Percentiles rank a stretch among this genome's conserved stretches.
Conservation (phyloP, 352 stramenopile species). For the Globisporangium solare region DNA sequence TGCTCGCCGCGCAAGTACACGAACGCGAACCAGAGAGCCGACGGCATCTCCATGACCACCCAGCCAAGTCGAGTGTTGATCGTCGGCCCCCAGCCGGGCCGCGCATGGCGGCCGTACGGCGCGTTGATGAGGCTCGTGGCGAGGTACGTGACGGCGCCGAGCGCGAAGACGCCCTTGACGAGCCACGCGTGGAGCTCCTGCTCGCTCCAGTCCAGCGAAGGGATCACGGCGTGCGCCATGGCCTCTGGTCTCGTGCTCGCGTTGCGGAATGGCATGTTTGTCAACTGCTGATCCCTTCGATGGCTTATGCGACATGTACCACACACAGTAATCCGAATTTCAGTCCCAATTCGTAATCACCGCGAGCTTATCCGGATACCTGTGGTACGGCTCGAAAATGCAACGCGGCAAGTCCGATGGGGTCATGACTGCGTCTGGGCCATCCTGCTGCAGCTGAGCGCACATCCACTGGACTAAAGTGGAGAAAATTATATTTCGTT, state of each 20-base stretch:
- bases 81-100: conserved; percentile 50
- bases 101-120: conserved; percentile 55
- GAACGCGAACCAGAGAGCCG: conserved; percentile 51
- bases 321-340: neutral
- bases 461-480: no score
- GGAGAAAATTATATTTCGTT: no score
- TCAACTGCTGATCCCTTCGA: neutral
- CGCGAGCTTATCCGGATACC: no score
- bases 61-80: conserved; percentile 55
- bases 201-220: conserved; percentile 26
- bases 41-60: conserved; percentile 71
- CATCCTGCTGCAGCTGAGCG: no score
- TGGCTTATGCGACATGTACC: neutral
- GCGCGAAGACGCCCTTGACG: conserved; percentile 41
- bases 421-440: no score
- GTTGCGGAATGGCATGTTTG: neutral
- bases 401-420: no score
- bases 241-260: neutral
- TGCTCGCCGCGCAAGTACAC: conserved; percentile 44
- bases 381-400: neutral
- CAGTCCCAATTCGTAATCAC: neutral
- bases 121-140: conserved; percentile 51
- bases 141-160: conserved; percentile 45
- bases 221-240: conserved; percentile 7
- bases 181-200: conserved; percentile 51